These are phyloP conservation scores for Populus tremula DNA, from an alignment of 345 rosid genomes.

Conservation along the genomic window DNA sequence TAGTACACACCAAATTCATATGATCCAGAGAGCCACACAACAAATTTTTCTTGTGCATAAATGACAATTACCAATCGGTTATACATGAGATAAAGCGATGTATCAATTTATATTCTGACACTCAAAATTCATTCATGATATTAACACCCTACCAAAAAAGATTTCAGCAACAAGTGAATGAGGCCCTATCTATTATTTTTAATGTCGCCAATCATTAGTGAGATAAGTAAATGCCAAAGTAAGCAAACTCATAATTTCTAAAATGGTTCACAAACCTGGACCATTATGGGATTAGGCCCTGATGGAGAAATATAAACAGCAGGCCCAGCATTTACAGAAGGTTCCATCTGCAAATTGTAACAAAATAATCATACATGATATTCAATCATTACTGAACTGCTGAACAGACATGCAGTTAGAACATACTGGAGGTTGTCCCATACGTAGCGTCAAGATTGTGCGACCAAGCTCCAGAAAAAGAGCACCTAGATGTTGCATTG, in stretches of 20 bases:
- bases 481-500: slow-evolving; percentile 87
- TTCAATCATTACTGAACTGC: not conserved
- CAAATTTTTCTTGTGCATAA: not conserved
- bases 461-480: slow-evolving; percentile 96
- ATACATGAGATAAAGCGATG: not conserved
- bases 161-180: not conserved
- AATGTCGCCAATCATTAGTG: not conserved
- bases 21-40: not conserved
- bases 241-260: not conserved
- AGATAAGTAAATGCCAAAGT: not conserved
- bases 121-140: not conserved
- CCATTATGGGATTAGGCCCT: slow-evolving; percentile 97
- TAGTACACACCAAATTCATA: not conserved
- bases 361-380: slow-evolving; percentile 1
- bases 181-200: not conserved
- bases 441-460: slow-evolving; percentile 66
- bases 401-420: not conserved
- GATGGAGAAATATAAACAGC: slow-evolving; percentile 86
- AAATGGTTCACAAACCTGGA: slow-evolving; percentile 56
- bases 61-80: not conserved
- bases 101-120: not conserved
- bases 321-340: slow-evolving; percentile 84
- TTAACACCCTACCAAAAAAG: not conserved
- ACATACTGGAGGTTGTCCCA: slow-evolving; percentile 79
- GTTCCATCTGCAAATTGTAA: slow-evolving; percentile 48